Percentiles rank a stretch among this genome's conserved stretches.
phyloP scores from a whole-genome alignment of 140 eudicot species.

The Senecio squalidus region DNA sequence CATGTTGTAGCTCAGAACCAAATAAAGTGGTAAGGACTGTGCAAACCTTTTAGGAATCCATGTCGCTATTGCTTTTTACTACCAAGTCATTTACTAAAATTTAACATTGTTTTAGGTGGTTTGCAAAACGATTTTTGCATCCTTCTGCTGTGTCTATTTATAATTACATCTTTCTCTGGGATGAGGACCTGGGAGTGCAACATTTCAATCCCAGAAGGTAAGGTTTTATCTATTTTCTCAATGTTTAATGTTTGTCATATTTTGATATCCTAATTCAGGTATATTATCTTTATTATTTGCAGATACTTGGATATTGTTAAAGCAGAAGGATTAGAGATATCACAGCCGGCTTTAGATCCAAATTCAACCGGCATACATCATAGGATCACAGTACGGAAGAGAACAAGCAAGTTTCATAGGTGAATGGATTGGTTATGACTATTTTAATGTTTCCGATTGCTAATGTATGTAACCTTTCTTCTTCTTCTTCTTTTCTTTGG shows the following conservation, averaged over 20 bases:
- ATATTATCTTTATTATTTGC: no score
- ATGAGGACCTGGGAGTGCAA: slow-evolving; percentile 73
- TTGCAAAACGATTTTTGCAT: slow-evolving; percentile 79
- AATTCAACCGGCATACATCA: slow-evolving; percentile 95
- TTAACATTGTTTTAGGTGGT: slow-evolving; percentile 50
- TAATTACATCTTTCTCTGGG: slow-evolving; percentile 79
- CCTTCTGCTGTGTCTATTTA: slow-evolving; percentile 62
- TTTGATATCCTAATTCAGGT: slow-evolving; percentile 25
- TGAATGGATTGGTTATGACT: slow-evolving; percentile 15
- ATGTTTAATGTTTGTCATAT: background rate
- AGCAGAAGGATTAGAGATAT: slow-evolving; percentile 70
- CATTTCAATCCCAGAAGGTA: slow-evolving; percentile 72
- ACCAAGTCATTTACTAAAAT: background rate
- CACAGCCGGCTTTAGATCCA: slow-evolving; percentile 95
- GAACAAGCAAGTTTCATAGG: slow-evolving; percentile 63
- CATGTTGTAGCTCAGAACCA: no score
- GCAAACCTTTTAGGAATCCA: no score
- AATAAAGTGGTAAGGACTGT: no score
- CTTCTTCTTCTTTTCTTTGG: slow-evolving; percentile 11
- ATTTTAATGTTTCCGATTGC: slow-evolving; percentile 1
- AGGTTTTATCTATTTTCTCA: no score
- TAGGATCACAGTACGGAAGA: slow-evolving; percentile 66
- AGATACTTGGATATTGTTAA: slow-evolving; percentile 53
- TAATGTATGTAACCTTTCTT: background rate
- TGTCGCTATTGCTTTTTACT: no score